Evolutionary conservation across 352 stramenopile species (phyloP), one percentile per base, ranked within the genome.

Genomic region (Phytophthora vignae): DNA sequence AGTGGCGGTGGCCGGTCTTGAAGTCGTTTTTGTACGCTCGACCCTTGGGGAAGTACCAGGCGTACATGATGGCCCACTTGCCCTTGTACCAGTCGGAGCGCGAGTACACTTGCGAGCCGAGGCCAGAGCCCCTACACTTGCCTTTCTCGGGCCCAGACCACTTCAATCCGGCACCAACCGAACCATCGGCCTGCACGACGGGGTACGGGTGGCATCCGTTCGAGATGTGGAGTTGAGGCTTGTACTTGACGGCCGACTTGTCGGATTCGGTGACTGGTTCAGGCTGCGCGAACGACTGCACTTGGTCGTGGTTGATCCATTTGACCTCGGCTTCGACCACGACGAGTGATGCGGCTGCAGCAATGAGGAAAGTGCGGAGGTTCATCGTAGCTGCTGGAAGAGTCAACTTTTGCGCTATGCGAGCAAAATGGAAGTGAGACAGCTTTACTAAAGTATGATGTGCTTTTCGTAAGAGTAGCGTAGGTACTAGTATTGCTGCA

Each of bases 1-100:
- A 71, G 55, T 85, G 75, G 31, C 78, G 78, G 66, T 85, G 71
- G 19, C 71, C 72, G 8, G 36, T 31, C 27, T 31, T 31, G 27
- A 31, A 31, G 27, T 31, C 27, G 27, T 31, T 4, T 31, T 31
- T 31, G 78, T 22, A 57, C 15, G 21, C 22, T 57, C 60, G 70
- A 56, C 77, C 78, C 63, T 85, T 84, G 42, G 78, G 74, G 67
- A 82, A 82, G 71, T 82, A 84, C 59, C 60, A 73, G 19, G 67
- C 31, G 59, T 65, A 73, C 67, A 73, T 73, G 42, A 57, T 73
- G 19, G 60, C 74, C 62, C 63, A 79, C 14, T 68, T 63, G 44
- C 64, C 67, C n/a, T 73, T 61, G 61, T 69, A 76, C 58, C 44
- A 60, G 12, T 25, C 55, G 11, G 73, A 64, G 14, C 73, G 69